Base-by-base conservation (phyloP, 2,329 filamentous ascomycete species). In the Tolypocladium tropicale region DNA sequence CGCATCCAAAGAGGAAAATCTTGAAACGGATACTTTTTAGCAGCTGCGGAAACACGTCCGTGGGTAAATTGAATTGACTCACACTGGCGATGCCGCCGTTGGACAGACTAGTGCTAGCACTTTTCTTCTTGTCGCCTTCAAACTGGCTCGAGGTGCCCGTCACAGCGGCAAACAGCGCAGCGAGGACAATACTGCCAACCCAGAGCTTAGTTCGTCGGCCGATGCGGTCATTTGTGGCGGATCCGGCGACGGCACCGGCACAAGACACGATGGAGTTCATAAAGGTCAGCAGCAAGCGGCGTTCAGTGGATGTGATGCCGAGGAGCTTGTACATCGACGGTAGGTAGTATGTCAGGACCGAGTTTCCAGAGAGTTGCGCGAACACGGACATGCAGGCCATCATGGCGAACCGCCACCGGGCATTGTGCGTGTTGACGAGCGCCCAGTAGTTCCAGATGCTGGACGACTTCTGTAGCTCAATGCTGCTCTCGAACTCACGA, bases 291-390 rank as follows among this genome's bases (percentile, higher is more conserved):
- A 76, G 39, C 57, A 76, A 69, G 63, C 77, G 75, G 52, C 79
- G 68, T 50, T 60, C 78, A 74, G 66, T 82, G 75, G 56, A 77
- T 9, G 74, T 76, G 58, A 85, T 76, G 46, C 82, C 79, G 49
- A 79, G 73, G 7, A 78, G 74, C 37, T 72, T 69, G 46, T 81
- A 72, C 65, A 77, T 75, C 7, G 74, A 74, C 33, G 82, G 76
- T 62, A 85, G 80, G 64, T 85, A 73, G 58, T 82, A 83, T 1
- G 76, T 74, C 14, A 73, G 71, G 10, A 78, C 65, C 1, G 73
- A 75, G 65, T 79, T 78, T 5, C 77, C 79, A 5, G 74, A 75
- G 57, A 78, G 76, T 63, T 84, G 80, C 1, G 78, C 77, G 61
- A 83, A 80, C 50, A 78, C 71, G 6, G 77, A 74, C 68, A 82